phyloP scores from a whole-genome alignment of 139 green algal genomes.

The Nannochloris sp. region DNA sequence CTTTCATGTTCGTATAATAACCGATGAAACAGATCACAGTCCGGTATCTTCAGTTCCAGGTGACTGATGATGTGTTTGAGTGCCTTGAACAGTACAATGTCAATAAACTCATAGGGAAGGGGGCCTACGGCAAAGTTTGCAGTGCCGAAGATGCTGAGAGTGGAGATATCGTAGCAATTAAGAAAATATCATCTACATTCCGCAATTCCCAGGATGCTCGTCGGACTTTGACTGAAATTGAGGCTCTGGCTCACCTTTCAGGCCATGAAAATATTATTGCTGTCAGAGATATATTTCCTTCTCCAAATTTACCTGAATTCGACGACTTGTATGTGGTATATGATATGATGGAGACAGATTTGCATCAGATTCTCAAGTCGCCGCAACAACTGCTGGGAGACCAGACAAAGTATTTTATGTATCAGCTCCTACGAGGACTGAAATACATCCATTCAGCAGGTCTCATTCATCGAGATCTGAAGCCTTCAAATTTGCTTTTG shows the following conservation, averaged over 20 bases:
- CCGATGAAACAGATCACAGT: conserved; percentile 17
- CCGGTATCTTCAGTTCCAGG: conserved; percentile 23
- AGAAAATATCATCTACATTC: conserved; percentile 86
- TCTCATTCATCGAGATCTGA: conserved; percentile 33
- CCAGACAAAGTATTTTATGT: conserved; percentile 97
- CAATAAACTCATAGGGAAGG: conserved; percentile 75
- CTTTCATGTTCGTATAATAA: neutral
- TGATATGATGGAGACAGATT: conserved; percentile 99
- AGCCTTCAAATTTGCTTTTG: conserved; percentile 37
- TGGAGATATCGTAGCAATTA: conserved; percentile 85
- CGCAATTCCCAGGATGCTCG: conserved; percentile 84
- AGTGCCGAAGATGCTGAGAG: conserved; percentile 69
- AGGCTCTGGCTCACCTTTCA: conserved; percentile 74
- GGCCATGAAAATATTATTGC: conserved; percentile 78
- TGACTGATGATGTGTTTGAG: conserved; percentile 18
- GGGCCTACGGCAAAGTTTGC: conserved; percentile 94
- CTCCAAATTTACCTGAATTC: conserved; percentile 14
- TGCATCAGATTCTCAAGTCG: conserved; percentile 98
- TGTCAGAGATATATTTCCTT: conserved; percentile 58
- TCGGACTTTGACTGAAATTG: conserved; percentile 89
- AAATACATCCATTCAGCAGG: conserved; percentile 28
- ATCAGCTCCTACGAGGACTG: conserved; percentile 69
- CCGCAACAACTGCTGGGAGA: conserved; percentile 86
- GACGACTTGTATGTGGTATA: conserved; percentile 15
- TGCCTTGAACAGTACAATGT: conserved; percentile 13